These are phyloP conservation scores for Friedmanniomyces endolithicus DNA, from an alignment of 495 filamentous ascomycete genomes.

Conservation along the genomic window DNA sequence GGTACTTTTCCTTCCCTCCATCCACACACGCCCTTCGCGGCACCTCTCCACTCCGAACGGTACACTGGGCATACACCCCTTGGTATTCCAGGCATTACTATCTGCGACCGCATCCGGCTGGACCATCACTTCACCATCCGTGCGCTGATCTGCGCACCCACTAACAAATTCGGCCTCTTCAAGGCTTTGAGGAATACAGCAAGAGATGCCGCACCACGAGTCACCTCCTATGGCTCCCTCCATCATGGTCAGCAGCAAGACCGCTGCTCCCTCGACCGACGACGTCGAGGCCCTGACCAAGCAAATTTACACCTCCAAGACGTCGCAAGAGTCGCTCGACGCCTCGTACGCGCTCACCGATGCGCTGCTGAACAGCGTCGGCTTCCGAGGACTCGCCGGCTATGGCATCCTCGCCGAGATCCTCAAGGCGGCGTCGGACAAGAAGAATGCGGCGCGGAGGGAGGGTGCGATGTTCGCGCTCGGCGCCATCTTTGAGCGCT, in stretches of 20 bases:
- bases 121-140: background rate
- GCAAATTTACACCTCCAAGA: conserved; percentile 65
- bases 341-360: conserved; percentile 73
- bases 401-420: conserved; percentile 63
- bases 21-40: background rate
- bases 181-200: background rate
- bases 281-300: conserved; percentile 63
- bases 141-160: background rate
- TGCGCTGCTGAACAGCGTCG: conserved; percentile 63
- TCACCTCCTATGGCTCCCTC: conserved; percentile 45
- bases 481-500: conserved; percentile 81
- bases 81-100: background rate
- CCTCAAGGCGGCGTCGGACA: conserved; percentile 81
- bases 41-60: background rate
- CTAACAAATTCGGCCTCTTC: background rate
- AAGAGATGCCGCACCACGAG: conserved; percentile 51
- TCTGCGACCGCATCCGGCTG: background rate
- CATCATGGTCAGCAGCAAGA: conserved; percentile 47
- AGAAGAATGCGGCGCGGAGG: conserved; percentile 76
- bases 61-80: background rate
- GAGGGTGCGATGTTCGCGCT: conserved; percentile 93
- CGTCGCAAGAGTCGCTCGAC: conserved; percentile 77
- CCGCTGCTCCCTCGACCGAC: conserved; percentile 46
- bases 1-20: background rate
- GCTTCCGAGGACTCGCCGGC: conserved; percentile 55